Conservation (phyloP, 2,329 filamentous ascomycete genomes). For the Pseudogymnoascus verrucosus region DNA sequence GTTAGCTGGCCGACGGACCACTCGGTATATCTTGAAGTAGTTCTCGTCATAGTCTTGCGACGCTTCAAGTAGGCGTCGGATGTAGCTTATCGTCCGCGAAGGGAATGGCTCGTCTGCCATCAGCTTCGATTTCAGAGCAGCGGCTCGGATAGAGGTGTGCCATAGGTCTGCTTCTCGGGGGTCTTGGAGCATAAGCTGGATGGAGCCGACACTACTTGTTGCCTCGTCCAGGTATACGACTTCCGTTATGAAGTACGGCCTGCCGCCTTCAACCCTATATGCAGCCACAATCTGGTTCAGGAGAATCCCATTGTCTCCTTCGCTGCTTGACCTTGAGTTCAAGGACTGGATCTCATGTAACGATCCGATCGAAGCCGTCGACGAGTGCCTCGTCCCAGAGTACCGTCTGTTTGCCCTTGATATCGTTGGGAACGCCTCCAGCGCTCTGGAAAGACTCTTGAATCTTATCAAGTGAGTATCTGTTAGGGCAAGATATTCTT, state of each 20-base stretch:
- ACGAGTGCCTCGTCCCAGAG: conserved; percentile 44
- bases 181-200: conserved; percentile 57
- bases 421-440: conserved; percentile 52
- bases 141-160: conserved; percentile 53
- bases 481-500: conserved; percentile 63
- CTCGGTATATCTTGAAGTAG: conserved; percentile 61
- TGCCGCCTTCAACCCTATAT: conserved; percentile 58
- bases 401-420: conserved; percentile 29
- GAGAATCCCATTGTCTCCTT: conserved; percentile 46
- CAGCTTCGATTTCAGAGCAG: conserved; percentile 47
- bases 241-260: conserved; percentile 58
- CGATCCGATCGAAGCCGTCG: conserved; percentile 50
- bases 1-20: conserved; percentile 53
- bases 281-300: conserved; percentile 60
- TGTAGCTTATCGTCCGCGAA: conserved; percentile 52
- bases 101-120: conserved; percentile 45
- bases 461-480: conserved; percentile 61
- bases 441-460: conserved; percentile 58
- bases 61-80: conserved; percentile 53
- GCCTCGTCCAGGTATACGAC: conserved; percentile 62
- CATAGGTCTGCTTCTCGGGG: conserved; percentile 58
- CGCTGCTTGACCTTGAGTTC: conserved; percentile 37
- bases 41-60: conserved; percentile 61
- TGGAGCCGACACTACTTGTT: conserved; percentile 48
- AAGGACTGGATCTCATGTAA: conserved; percentile 53